Base-by-base conservation (phyloP, 2,329 filamentous ascomycete species). In the Anisogramma anomala region DNA sequence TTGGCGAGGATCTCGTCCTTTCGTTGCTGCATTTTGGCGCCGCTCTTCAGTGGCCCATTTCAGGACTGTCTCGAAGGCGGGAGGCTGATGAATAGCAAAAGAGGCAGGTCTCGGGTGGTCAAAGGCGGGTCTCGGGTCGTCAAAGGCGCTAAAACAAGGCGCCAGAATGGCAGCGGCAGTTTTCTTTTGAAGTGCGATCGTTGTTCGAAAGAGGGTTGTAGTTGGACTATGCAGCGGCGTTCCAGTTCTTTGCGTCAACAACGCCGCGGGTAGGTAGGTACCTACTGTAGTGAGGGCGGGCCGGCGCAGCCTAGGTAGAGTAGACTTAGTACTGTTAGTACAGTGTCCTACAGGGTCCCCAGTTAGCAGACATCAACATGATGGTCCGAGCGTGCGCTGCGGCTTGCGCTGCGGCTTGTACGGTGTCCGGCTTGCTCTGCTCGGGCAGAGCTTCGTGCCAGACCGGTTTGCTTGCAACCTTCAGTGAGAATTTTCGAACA, bases 1-100 rank as follows among this genome's bases (percentile, higher is more conserved):
- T 98, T 98, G 52, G 87, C 88, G 54, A 91, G 70, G 53, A 98
- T 94, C 69, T 98, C 91, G 69, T 94, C 87, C 68, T 86, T 83
- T 55, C 88, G 82, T 71, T 88, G 81, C 66, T 82, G 77, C 71
- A 82, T 81, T 51, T 56, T 65, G 61, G 48, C 56, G 48, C 56
- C 25, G 37, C 52, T 58, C 54, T 53, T 57, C 54, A 61, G 55
- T 31, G 34, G 62, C 67, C 65, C 71, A 73, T 74, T 43, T 59
- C 67, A 63, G 58, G 62, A 60, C 25, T 15, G 43, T 15, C 42
- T 31, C 26, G 13, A 35, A 14, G 15, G 28, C 15, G 20, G 32
- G 14, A 6, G 6, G 36, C 14, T 5, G 2, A 8, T 14, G n/a
- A n/a, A n/a, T n/a, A n/a, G n/a, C 14, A 10, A 26, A 15, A 4